These are phyloP conservation scores for Pyronema omphalodes DNA, from an alignment of 495 filamentous ascomycete genomes.

Conservation along the genomic window DNA sequence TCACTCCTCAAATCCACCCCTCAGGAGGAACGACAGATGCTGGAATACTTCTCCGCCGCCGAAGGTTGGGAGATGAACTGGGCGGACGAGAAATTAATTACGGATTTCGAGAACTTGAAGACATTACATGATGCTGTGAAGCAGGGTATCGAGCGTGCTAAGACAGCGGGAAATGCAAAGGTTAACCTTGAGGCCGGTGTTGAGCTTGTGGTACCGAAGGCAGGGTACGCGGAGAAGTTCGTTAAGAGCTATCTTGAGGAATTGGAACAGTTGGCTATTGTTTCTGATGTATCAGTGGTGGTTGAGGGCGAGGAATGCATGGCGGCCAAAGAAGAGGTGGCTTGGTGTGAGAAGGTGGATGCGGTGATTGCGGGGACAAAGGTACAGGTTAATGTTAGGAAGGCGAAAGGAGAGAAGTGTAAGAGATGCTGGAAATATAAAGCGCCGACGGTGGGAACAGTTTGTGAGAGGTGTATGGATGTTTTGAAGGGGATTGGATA, in stretches of 20 bases:
- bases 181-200: constrained; percentile 17
- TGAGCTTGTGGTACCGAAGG: constrained; percentile 16
- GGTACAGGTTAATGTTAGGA: constrained; percentile 38
- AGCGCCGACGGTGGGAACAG: constrained; percentile 35
- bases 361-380: constrained; percentile 17
- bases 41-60: constrained; percentile 19
- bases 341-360: constrained; percentile 34
- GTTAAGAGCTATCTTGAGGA: constrained; percentile 41
- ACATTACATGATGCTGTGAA: constrained; percentile 16
- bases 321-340: constrained; percentile 16
- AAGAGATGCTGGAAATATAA: constrained; percentile 75
- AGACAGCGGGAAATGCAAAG: constrained; percentile 10
- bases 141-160: constrained; percentile 4
- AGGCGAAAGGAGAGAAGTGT: constrained; percentile 56
- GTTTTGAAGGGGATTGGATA: constrained; percentile 34
- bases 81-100: constrained; percentile 11
- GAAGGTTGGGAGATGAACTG: constrained; percentile 27
- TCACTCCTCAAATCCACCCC: constrained; percentile 29
- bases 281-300: constrained; percentile 44
- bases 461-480: constrained; percentile 59
- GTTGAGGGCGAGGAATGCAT: constrained; percentile 14
- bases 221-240: constrained; percentile 19
- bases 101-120: constrained; percentile 9
- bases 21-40: constrained; percentile 7
- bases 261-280: constrained; percentile 56